These are phyloP conservation scores for Spergularia bocconei DNA, from an alignment of 148 eudicot genomes.

Conservation along the genomic window DNA sequence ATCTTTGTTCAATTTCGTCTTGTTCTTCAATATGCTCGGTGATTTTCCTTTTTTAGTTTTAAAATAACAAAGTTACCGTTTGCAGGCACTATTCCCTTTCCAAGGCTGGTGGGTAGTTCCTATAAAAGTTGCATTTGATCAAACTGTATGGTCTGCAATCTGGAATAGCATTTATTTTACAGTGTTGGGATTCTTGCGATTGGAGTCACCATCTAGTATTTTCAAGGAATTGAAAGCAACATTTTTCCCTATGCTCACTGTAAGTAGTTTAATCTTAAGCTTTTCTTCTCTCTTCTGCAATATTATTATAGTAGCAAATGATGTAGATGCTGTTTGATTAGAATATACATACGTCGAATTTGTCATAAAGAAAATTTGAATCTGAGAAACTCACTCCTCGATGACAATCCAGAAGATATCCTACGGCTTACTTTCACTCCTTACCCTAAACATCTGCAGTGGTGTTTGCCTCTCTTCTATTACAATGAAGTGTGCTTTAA, in stretches of 20 bases:
- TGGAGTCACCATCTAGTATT: slow-evolving; percentile 73
- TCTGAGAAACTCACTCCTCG: neutral
- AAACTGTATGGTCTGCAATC: slow-evolving; percentile 79
- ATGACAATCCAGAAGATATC: too few species aligned
- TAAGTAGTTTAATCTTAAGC: slow-evolving; percentile 32
- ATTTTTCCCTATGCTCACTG: slow-evolving; percentile 94
- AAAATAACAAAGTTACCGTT: slow-evolving; percentile 9
- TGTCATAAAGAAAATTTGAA: neutral
- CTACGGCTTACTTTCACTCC: too few species aligned
- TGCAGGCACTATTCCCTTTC: slow-evolving; percentile 75
- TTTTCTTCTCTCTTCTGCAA: neutral
- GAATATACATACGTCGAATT: neutral
- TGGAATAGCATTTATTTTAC: slow-evolving; percentile 95
- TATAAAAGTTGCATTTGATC: slow-evolving; percentile 83
- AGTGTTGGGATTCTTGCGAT: slow-evolving; percentile 64
- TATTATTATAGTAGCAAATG: neutral
- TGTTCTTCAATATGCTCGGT: neutral
- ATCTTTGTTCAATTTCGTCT: slow-evolving; percentile 4
- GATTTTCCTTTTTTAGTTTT: neutral
- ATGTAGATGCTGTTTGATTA: neutral
- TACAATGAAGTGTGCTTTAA: too few species aligned
- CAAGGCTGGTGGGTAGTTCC: slow-evolving; percentile 98
- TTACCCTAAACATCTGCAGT: too few species aligned
- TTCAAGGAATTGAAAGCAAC: slow-evolving; percentile 70
- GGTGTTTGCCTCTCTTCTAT: too few species aligned